Evolutionary conservation across 345 rosid genomes (phyloP).

Genomic region (Murraya koenigii): DNA sequence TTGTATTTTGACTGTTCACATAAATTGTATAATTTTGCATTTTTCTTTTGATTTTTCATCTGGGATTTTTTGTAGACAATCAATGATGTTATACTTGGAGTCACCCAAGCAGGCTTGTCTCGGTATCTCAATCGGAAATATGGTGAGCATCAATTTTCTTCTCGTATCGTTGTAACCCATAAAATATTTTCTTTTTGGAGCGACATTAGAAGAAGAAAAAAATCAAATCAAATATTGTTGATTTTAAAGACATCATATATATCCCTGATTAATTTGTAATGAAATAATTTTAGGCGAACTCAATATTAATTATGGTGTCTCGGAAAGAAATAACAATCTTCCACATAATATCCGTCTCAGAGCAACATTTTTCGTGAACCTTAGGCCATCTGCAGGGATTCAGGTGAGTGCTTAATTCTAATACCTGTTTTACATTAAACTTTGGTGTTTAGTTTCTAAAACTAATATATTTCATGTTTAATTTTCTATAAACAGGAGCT

Average conservation of each 20-base stretch:
- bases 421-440: no score
- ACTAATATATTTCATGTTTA: no score
- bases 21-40: not conserved
- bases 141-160: conserved; percentile 17
- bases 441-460: no score
- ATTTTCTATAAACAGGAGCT: conserved; percentile 17
- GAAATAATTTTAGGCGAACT: not conserved
- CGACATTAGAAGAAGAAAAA: no score
- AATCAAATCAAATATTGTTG: not conserved
- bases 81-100: conserved; percentile 35
- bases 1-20: no score
- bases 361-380: conserved; percentile 33
- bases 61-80: conserved; percentile 28
- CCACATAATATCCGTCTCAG: conserved; percentile 26
- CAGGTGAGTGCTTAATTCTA: conserved; percentile 18
- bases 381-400: conserved; percentile 36
- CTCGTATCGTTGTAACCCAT: no score
- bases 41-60: not conserved
- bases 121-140: conserved; percentile 36
- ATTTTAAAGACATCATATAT: not conserved
- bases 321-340: conserved; percentile 8
- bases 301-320: not conserved
- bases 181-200: no score
- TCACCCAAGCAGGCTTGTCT: conserved; percentile 41
- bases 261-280: no score